phyloP scores from a whole-genome alignment of 2,329 filamentous ascomycete genomes.

The Hypoxylon sp. region DNA sequence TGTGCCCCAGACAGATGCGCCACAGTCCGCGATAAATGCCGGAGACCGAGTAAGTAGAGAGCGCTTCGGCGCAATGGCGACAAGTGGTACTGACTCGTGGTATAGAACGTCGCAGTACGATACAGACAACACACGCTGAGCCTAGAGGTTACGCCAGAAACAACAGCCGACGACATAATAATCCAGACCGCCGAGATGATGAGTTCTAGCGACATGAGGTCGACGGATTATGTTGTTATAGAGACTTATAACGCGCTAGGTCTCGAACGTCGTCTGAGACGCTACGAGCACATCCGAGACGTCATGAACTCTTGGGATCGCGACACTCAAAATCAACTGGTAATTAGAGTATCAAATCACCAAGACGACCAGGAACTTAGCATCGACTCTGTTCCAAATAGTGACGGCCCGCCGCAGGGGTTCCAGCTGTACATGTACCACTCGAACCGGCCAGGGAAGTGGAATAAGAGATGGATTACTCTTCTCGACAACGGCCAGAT shows the following conservation, averaged over 20 bases:
- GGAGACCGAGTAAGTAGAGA: conserved; percentile 72
- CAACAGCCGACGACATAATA: conserved; percentile 77
- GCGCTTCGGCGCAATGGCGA: conserved; percentile 9
- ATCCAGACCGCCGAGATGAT: conserved; percentile 70
- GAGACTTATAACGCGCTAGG: conserved; percentile 80
- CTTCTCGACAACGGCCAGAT: conserved; percentile 78
- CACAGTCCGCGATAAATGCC: conserved; percentile 80
- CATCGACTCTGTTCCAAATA: conserved; percentile 66
- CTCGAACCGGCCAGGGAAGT: conserved; percentile 82
- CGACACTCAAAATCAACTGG: conserved; percentile 77
- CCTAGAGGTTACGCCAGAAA: conserved; percentile 77
- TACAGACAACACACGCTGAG: conserved; percentile 74
- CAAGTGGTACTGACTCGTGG: conserved; percentile 41
- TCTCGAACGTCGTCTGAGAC: conserved; percentile 81
- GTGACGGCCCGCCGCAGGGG: conserved; percentile 67
- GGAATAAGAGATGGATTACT: conserved; percentile 85
- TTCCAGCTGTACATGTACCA: conserved; percentile 78
- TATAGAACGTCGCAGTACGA: conserved; percentile 73
- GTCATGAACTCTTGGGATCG: conserved; percentile 93
- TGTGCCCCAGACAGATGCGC: conserved; percentile 71
- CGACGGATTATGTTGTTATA: conserved; percentile 72
- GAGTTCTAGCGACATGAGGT: conserved; percentile 66
- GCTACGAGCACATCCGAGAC: conserved; percentile 86
- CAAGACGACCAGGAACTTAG: conserved; percentile 70
- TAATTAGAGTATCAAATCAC: conserved; percentile 68